These are phyloP conservation scores for Coniochaeta ligniaria DNA, from an alignment of 2,329 filamentous ascomycete species.

Conservation along the genomic window DNA sequence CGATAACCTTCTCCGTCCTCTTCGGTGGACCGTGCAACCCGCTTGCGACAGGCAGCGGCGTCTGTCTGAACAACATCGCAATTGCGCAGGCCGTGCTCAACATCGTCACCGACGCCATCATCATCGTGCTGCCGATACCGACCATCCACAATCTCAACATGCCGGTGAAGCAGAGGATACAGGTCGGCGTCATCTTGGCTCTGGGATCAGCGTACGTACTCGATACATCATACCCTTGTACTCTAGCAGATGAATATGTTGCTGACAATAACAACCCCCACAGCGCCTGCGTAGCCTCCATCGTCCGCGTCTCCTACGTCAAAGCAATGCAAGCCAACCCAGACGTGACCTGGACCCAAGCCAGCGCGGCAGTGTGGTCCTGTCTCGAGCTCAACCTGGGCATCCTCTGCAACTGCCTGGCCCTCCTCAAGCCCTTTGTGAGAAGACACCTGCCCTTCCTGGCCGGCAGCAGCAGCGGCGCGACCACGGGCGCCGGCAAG, in stretches of 20 bases:
- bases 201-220: conserved; percentile 31
- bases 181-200: conserved; percentile 31
- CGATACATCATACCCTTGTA: background rate
- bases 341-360: conserved; percentile 22
- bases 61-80: conserved; percentile 34
- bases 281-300: conserved; percentile 17
- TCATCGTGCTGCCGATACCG: conserved; percentile 33
- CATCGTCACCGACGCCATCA: conserved; percentile 33
- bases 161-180: conserved; percentile 33
- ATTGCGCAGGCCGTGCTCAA: conserved; percentile 37
- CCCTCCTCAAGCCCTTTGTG: conserved; percentile 17
- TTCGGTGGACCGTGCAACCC: conserved; percentile 17
- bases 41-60: conserved; percentile 10
- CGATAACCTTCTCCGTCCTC: conserved; percentile 13
- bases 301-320: conserved; percentile 18
- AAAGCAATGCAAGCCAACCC: conserved; percentile 18
- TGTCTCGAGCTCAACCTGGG: conserved; percentile 26
- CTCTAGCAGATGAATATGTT: background rate
- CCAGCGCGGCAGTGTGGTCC: conserved; percentile 18
- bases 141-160: conserved; percentile 33
- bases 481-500: background rate
- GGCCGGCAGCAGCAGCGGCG: conserved; percentile 3
- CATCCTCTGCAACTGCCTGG: conserved; percentile 18
- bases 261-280: background rate
- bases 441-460: conserved; percentile 12